These are phyloP conservation scores for Aspergillus leporis DNA, from an alignment of 495 filamentous ascomycete species.

Conservation along the genomic window DNA sequence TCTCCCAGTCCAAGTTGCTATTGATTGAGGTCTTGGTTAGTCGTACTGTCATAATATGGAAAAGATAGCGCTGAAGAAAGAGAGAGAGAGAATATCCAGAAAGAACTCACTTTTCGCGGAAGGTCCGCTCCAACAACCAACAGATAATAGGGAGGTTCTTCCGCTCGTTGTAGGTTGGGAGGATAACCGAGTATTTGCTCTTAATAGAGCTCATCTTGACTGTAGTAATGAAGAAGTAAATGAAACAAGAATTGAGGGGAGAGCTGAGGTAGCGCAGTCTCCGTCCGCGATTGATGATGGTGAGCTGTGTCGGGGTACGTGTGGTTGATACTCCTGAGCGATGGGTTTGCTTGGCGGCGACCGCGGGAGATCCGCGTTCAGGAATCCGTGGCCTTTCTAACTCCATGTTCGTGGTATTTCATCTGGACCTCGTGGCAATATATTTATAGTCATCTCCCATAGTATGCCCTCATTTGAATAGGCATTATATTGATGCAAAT, in stretches of 20 bases:
- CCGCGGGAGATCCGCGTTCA: neutral
- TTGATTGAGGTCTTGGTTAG: neutral
- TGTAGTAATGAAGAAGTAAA: neutral
- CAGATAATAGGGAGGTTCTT: constrained; percentile 93
- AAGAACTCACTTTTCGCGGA: constrained; percentile 64
- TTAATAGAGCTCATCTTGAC: constrained; percentile 44
- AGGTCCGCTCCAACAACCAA: constrained; percentile 89
- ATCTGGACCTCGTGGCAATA: neutral
- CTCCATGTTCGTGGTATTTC: neutral
- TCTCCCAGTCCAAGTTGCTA: constrained; percentile 94
- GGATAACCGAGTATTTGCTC: constrained; percentile 93
- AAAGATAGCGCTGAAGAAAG: neutral
- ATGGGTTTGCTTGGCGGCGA: neutral
- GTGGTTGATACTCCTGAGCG: constrained; percentile 1
- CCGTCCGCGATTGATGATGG: neutral
- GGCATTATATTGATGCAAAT: neutral
- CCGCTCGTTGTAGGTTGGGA: constrained; percentile 98
- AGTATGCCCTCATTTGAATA: neutral
- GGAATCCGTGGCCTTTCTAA: neutral
- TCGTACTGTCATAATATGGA: neutral
- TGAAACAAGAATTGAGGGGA: neutral
- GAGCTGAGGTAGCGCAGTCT: neutral
- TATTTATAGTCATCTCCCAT: neutral
- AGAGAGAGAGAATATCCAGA: neutral
- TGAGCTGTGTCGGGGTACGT: neutral